Evolutionary conservation across 305 asterid genomes (phyloP).

Genomic region (Rubia occidens): DNA sequence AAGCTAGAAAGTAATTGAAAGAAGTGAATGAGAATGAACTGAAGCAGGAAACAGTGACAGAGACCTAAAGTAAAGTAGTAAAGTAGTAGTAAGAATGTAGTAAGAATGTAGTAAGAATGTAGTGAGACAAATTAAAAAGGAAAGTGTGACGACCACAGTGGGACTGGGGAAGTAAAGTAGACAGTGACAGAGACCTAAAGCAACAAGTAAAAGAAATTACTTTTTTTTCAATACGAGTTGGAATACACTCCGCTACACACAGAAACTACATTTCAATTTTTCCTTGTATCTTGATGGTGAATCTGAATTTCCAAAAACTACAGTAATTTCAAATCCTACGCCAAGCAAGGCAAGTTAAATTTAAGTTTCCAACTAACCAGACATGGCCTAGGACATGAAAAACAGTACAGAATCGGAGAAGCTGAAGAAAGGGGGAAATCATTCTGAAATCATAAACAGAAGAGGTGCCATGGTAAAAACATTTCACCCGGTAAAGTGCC

Average conservation of each 20-base stretch:
- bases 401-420: neutral
- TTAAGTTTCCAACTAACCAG: neutral
- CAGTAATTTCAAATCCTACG: neutral
- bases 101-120: too few species aligned
- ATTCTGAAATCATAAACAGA: neutral
- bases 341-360: neutral
- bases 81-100: too few species aligned
- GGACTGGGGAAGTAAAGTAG: neutral
- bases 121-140: neutral
- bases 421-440: neutral
- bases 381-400: neutral
- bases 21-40: neutral
- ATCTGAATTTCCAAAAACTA: neutral
- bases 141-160: neutral
- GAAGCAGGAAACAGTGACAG: too few species aligned
- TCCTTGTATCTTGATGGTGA: neutral
- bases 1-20: too few species aligned
- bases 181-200: neutral
- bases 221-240: neutral
- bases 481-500: constrained; percentile 65
- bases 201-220: neutral
- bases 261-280: neutral
- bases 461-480: constrained; percentile 12
- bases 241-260: neutral
- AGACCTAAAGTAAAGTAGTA: too few species aligned